Conservation (phyloP, 305 asterid species). For the Stenogyne calaminthoides region DNA sequence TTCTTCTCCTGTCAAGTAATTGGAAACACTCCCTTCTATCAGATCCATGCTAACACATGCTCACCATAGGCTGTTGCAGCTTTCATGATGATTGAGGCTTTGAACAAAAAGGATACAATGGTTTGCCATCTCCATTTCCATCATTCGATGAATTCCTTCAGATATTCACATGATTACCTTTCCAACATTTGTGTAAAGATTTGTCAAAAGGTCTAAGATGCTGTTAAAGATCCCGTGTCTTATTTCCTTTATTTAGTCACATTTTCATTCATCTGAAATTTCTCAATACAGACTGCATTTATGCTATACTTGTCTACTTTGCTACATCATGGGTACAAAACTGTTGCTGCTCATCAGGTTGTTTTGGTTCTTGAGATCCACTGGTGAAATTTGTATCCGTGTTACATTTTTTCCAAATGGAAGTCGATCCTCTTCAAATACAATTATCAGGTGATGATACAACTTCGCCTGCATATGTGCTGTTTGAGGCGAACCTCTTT, state of each 20-base stretch:
- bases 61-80: constrained; percentile 66
- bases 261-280: constrained; percentile 24
- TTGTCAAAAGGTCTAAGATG: constrained; percentile 65
- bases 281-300: constrained; percentile 53
- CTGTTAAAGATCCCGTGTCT: constrained; percentile 22
- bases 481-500: constrained; percentile 85
- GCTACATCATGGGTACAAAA: constrained; percentile 80
- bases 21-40: not conserved
- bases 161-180: constrained; percentile 68
- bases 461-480: constrained; percentile 66
- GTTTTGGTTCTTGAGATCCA: not conserved
- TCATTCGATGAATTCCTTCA: constrained; percentile 53
- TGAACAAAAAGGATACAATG: constrained; percentile 67
- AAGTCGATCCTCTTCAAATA: constrained; percentile 2
- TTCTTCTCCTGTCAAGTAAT: not conserved
- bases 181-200: constrained; percentile 72
- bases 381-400: not conserved
- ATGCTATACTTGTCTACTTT: constrained; percentile 69
- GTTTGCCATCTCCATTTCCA: constrained; percentile 73
- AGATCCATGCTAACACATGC: constrained; percentile 24
- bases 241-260: constrained; percentile 14
- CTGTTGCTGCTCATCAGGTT: constrained; percentile 89
- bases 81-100: constrained; percentile 69
- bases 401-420: not conserved
- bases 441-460: constrained; percentile 74